Evolutionary conservation across 768 basidiomycete genomes (phyloP).

Genomic region (Piloderma croceum): DNA sequence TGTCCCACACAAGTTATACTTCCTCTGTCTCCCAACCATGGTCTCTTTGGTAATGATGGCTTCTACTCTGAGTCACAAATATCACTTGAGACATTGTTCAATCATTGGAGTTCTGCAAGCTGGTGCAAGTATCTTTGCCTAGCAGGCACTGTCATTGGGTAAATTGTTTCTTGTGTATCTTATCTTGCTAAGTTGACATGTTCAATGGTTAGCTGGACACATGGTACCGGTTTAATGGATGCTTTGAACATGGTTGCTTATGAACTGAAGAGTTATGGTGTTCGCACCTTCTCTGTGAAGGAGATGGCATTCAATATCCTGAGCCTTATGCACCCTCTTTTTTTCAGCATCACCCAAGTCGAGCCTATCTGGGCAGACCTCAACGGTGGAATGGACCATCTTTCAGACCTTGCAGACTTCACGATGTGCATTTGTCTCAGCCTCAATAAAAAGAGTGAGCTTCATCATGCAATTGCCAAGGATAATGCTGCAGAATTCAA

Average conservation of each 20-base stretch:
- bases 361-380: no score
- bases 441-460: no score
- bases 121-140: conserved; percentile 99
- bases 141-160: no score
- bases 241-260: conserved; percentile 93
- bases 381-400: conserved; percentile 96
- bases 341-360: no score
- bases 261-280: conserved; percentile 87
- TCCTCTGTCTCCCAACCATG: conserved; percentile 98
- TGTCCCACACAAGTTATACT: no score
- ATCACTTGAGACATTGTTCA: conserved; percentile 95
- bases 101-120: conserved; percentile 95
- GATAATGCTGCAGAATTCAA: conserved; percentile 98
- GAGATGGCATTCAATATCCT: conserved; percentile 99
- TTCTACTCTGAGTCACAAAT: conserved; percentile 99
- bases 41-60: conserved; percentile 95
- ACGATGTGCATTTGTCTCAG: conserved; percentile 82
- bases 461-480: conserved; percentile 87
- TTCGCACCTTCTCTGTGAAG: conserved; percentile 97
- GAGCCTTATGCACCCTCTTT: conserved; percentile 96
- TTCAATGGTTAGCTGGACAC: conserved; percentile 70
- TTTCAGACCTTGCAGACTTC: conserved; percentile 91
- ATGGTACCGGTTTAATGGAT: conserved; percentile 95
- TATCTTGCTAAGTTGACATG: conserved; percentile 5
- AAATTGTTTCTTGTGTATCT: no score